phyloP scores from a whole-genome alignment of 192 early-diverging fungal genomes.

The Irineochytrium annulatum region DNA sequence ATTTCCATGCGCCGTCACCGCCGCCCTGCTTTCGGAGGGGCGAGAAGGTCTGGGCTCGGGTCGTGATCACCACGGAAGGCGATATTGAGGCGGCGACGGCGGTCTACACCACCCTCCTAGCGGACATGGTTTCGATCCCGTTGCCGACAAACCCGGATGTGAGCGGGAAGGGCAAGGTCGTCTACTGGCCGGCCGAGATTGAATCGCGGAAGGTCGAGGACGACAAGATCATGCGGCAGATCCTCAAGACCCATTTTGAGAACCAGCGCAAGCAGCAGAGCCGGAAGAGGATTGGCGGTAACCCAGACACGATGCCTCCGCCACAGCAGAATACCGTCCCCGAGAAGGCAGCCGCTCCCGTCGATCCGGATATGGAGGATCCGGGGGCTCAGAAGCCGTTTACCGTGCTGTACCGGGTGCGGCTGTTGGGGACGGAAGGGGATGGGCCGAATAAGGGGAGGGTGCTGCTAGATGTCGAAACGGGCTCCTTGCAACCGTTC shows the following conservation, averaged over 20 bases:
- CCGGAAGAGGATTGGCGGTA: too few relatives aligned
- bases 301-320: too few relatives aligned
- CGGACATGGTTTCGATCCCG: too few relatives aligned
- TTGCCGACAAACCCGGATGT: too few relatives aligned
- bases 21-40: conserved; percentile 5
- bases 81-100: conserved; percentile 2
- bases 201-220: not conserved
- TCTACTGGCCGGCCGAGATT: conserved; percentile 12
- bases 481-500: conserved; percentile 13
- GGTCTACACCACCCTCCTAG: conserved; percentile 11
- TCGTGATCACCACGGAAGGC: conserved; percentile 2
- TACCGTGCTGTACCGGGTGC: not conserved
- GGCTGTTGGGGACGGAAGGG: not conserved
- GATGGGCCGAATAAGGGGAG: not conserved
- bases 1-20: not conserved
- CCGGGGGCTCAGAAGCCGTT: too few relatives aligned
- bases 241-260: too few relatives aligned
- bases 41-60: conserved; percentile 17
- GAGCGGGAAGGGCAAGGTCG: not conserved
- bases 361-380: too few relatives aligned
- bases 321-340: too few relatives aligned
- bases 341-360: too few relatives aligned
- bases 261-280: too few relatives aligned
- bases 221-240: too few relatives aligned
- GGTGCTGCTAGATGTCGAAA: not conserved